Percentiles rank a stretch among this genome's conserved stretches.
Evolutionary conservation across 257 asterid species (phyloP).

Genomic region (Eucommia ulmoides): DNA sequence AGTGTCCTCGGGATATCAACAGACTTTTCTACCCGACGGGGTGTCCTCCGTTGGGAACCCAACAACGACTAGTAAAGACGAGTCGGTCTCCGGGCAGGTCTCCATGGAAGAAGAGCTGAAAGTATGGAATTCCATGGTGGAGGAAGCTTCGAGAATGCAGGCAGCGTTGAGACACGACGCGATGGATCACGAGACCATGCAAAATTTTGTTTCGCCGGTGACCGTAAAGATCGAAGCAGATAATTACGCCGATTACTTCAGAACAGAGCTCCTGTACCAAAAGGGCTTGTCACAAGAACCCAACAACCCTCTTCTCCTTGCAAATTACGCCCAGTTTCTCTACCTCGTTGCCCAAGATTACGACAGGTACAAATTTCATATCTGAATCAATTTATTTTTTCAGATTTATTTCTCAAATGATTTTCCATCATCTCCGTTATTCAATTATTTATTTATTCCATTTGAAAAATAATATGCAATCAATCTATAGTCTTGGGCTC

Average conservation of each 20-base stretch:
- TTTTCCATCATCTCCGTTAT: too few species aligned
- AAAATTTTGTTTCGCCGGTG: conserved; percentile 50
- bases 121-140: conserved; percentile 58
- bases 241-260: conserved; percentile 28
- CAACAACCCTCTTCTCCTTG: conserved; percentile 55
- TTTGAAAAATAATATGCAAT: too few species aligned
- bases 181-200: conserved; percentile 57
- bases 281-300: conserved; percentile 53
- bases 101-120: conserved; percentile 37
- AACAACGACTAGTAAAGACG: too few species aligned
- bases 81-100: conserved; percentile 36
- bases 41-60: conserved; percentile 27
- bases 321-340: conserved; percentile 88
- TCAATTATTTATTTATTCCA: too few species aligned
- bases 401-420: too few species aligned
- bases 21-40: conserved; percentile 25
- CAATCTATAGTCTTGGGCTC: too few species aligned
- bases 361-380: too few species aligned
- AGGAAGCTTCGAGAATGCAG: conserved; percentile 51
- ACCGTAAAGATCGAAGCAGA: conserved; percentile 45
- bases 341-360: conserved; percentile 58
- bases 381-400: too few species aligned
- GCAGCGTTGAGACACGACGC: conserved; percentile 26
- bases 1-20: conserved; percentile 14
- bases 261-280: conserved; percentile 56